phyloP scores from a whole-genome alignment of 140 eudicot genomes.

The Oenanthe javanica region DNA sequence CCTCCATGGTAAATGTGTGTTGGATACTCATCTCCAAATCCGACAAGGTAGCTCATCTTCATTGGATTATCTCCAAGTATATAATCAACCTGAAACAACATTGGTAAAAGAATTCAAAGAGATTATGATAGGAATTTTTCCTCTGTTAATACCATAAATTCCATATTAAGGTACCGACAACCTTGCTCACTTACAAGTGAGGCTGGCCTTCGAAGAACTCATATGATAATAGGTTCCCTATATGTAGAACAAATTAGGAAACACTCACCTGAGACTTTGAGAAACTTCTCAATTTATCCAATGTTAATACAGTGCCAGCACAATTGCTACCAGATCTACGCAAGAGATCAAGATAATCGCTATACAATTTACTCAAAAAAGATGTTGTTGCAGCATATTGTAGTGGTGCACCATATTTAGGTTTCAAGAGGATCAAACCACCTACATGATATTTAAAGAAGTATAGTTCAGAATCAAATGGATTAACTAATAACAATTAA shows the following conservation, averaged over 20 bases:
- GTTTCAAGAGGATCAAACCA: conserved; percentile 47
- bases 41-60: conserved; percentile 68
- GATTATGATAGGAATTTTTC: not conserved
- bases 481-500: not conserved
- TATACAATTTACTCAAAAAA: conserved; percentile 53
- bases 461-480: not conserved
- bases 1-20: conserved; percentile 56
- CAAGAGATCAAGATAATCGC: conserved; percentile 54
- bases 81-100: conserved; percentile 41
- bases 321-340: conserved; percentile 33
- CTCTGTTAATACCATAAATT: not conserved
- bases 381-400: conserved; percentile 56
- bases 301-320: conserved; percentile 23
- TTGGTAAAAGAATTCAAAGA: no score
- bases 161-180: not conserved
- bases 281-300: conserved; percentile 29
- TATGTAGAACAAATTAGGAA: not conserved
- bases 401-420: conserved; percentile 38
- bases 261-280: conserved; percentile 50
- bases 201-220: not conserved
- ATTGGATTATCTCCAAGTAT: conserved; percentile 69
- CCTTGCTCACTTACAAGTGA: not conserved
- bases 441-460: conserved; percentile 23
- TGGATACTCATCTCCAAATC: conserved; percentile 47
- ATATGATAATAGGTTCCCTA: no score